Base-by-base conservation (phyloP, 1,139 yeast species). In the Suzukiozyma palmioleophila region DNA sequence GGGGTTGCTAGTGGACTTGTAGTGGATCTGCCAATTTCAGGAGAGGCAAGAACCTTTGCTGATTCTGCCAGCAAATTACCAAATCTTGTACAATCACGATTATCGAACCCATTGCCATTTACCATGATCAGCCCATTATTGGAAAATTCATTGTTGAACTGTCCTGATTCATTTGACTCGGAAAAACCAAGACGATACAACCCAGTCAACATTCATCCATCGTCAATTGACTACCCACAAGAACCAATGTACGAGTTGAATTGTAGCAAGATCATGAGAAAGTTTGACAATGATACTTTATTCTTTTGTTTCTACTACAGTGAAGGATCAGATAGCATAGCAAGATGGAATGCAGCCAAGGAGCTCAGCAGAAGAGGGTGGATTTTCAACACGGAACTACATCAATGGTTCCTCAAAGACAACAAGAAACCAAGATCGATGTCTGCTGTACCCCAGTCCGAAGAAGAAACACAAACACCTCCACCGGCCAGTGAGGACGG, bases 151-250 rank as follows among this genome's bases (percentile, higher is more conserved):
- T 72, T 87, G 45, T 69, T 87, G 51, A 84, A 86, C 54, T 88
- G 97, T 59, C 98, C 99, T 0, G 97, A 92, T 60, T 87, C 97
- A 1, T 75, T 81, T 45, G 94, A 90, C 57, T 84, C 96, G 2
- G 97, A 92, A 53, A 80, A 78, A 48, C 97, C 97, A 24, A 74
- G 82, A 46, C 79, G 78, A 47, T 90, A 90, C 59, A 78, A 74
- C 46, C 95, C 96, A n/a, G 64, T 66, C 16, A 79, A 81, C 49
- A 95, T 95, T 37, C 95, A 85, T 56, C 96, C 97, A 12, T 87
- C 96, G 4, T 87, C 94, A 35, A 77, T 87, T 16, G 88, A 84
- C 60, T 92, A 89, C 63, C 98, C 99, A 3, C 92, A 83, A 56
- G 96, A 88, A 50, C 96, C 96, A 34, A 73, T 77, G 70, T 75